Evolutionary conservation across 805 yeast genomes (phyloP), one percentile per base, ranked within the genome.

Genomic region (Suhomyces vadensis): DNA sequence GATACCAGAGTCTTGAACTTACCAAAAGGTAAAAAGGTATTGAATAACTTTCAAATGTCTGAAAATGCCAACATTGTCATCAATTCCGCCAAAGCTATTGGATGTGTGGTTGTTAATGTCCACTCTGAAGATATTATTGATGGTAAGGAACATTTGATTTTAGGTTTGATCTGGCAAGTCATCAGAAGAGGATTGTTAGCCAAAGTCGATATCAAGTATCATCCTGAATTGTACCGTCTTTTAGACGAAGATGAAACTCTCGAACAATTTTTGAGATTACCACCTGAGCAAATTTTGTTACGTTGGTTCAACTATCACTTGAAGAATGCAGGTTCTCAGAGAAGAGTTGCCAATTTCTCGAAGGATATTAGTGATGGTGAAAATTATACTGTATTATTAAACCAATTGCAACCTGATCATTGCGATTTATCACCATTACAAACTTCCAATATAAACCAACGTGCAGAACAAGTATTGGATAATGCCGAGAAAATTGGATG

Each of bases 21-120:
- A 64, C 95, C 98, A 20, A 86, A 85, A 64, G 61, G 63, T 11
- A 77, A 78, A 54, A 91, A 88, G 68, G 68, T 78, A 13, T 78
- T 94, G 63, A 94, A 94, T 74, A 88, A 89, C 61, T 94, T 94
- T 76, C 94, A 91, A 52, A 92, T 95, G 83, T 80, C 87, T 53
- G 99, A 94, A 71, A 94, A 94, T 68, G 97, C 98, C 42, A 94
- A 94, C 69, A 91, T 94, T 53, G 98, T 94, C 29, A 88, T 94
- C 69, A 94, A 94, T 67, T 94, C 99, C 2, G 99, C 99, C 23
- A 94, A 94, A 71, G 99, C 98, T 42, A 94, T 94, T 69, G 99
- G 99, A 16, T 92, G 97, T 76, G 87, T 94, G 46, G 98, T 94
- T 39, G 98, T 94, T 41, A 94, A 94, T 61, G 98, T 94, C 40